A percentile compares a stretch with the other conserved stretches of the same genome.
phyloP scores from a whole-genome alignment of 2,329 filamentous ascomycete species.

The Monascus ruber region DNA sequence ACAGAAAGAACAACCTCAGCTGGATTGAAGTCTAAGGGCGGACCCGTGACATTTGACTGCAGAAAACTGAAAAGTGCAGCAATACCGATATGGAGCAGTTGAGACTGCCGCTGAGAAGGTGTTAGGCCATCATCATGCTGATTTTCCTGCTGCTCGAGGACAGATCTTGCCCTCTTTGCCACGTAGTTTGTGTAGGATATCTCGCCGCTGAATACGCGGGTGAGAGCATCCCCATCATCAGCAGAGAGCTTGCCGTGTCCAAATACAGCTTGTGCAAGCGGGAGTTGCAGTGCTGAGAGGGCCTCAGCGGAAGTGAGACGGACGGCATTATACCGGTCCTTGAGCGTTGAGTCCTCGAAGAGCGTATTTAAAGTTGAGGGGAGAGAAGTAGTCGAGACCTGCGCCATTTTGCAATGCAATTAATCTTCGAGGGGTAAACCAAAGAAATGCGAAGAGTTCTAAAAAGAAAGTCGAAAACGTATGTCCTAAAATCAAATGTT shows the following conservation, averaged over 20 bases:
- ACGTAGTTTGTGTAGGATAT: conserved; percentile 28
- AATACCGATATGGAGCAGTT: conserved; percentile 47
- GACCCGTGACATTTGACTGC: conserved; percentile 80
- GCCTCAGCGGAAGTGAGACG: conserved; percentile 22
- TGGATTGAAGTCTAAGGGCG: conserved; percentile 54
- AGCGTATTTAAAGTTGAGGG: conserved; percentile 22
- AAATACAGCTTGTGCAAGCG: conserved; percentile 28
- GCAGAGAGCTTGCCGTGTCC: conserved; percentile 17
- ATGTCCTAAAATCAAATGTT: too few relatives aligned
- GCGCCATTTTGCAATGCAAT: too few relatives aligned
- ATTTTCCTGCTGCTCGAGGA: conserved; percentile 9
- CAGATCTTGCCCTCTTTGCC: conserved; percentile 18
- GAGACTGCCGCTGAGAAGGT: conserved; percentile 17
- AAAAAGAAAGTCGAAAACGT: too few relatives aligned
- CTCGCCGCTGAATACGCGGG: conserved; percentile 19
- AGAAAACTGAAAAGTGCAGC: conserved; percentile 68
- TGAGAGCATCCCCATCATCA: conserved; percentile 15
- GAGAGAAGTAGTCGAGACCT: too few relatives aligned
- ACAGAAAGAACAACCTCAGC: conserved; percentile 39
- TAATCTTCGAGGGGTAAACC: too few relatives aligned
- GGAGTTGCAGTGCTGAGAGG: conserved; percentile 20
- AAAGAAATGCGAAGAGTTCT: too few relatives aligned
- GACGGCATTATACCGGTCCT: conserved; percentile 23
- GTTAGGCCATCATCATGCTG: conserved; percentile 12
- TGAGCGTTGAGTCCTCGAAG: conserved; percentile 19